Base-by-base conservation (phyloP, 2,329 filamentous ascomycete genomes). In the Corynespora cassiicola region DNA sequence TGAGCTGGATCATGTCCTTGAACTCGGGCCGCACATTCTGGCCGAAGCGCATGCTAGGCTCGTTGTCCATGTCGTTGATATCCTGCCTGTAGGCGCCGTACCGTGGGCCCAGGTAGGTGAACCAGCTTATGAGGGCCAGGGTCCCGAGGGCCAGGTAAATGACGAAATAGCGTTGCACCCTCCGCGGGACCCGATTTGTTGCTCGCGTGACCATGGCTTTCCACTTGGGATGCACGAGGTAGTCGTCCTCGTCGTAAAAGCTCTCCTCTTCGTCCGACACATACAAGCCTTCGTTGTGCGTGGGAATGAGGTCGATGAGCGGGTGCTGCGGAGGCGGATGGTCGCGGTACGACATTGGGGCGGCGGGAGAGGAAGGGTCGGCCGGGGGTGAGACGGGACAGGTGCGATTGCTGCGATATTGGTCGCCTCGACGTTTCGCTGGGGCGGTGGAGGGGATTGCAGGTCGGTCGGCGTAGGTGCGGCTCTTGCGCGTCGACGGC, bases 1-100 rank as follows among this genome's bases (percentile, higher is more conserved):
- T 69, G 32, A 84, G 56, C 28, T 76, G 73, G 8, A 76, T 68
- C 54, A 83, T 68, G 43, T 72, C 72, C 30, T 72, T 68, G 45
- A 80, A 78, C 6, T 61, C 59, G 9, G 76, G 76, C 36, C 71
- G 49, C 34, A 70, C 59, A 48, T 79, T 80, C 20, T 59, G 56
- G 3, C 77, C 77, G 52, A 75, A 79, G 55, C 44, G 42, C 38
- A 55, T 52, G 6, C 47, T 39, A 6, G 61, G 54, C 20, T 42
- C 30, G 18, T 39, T 38, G 16, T 65, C 52, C 56, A 75, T 69
- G 5, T 63, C 61, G 26, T 54, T 50, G 30, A 66, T 37, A 27
- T 69, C 62, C 21, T 60, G 50, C 43, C 49, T 60, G 24, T 70
- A 58, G 14, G 65, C 61, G 6, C 58, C 43, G 52, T 66, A 54